Evolutionary conservation across 805 yeast genomes (phyloP), one percentile per base, ranked within the genome.

Genomic region (Hanseniaspora jakobsenii): DNA sequence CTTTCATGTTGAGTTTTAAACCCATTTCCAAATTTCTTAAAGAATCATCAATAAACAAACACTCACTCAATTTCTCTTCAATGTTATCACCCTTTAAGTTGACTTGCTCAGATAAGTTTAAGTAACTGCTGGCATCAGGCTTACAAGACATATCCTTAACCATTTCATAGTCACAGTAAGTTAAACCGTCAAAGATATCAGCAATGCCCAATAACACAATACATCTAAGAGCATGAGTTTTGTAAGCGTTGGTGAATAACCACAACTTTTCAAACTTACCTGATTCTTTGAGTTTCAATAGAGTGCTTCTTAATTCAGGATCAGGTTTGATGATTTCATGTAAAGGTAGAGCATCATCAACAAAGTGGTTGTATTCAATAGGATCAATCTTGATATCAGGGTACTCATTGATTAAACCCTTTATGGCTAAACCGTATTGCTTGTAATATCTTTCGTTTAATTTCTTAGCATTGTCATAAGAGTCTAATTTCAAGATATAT

Each of bases 191-290:
- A 58, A 91, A 87, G 44, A 85, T 58, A 58, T 87, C 95, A n/a
- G 89, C 96, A 23, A 89, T 60, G 2, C 95, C 96, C 38, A 89
- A 66, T 38, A 89, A 66, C 34, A 77, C 70, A 16, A 86, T 69
- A 24, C 85, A 94, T 39, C 96, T 69, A 36, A 77, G 54, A 0
- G 89, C 98, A 62, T 89, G 98, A 55, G 76, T 85, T 57, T 79
- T 78, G 64, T 89, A 89, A 1, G 98, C 97, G 59, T 89, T 89
- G 4, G 98, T 89, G 55, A 85, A 81, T 35, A 91, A 70, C 98
- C 98, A 89, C 50, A 89, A 65, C 55, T 78, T 70, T 53, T 77
- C 79, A 47, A 79, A 75, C 50, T 75, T 72, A 1, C 73, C 67
- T n/a, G 62, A 56, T 10, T 48, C 19, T 47, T 55, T 62, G 32